Conservation (phyloP, 2,329 filamentous ascomycete genomes). For the Diplodia scrobiculata region DNA sequence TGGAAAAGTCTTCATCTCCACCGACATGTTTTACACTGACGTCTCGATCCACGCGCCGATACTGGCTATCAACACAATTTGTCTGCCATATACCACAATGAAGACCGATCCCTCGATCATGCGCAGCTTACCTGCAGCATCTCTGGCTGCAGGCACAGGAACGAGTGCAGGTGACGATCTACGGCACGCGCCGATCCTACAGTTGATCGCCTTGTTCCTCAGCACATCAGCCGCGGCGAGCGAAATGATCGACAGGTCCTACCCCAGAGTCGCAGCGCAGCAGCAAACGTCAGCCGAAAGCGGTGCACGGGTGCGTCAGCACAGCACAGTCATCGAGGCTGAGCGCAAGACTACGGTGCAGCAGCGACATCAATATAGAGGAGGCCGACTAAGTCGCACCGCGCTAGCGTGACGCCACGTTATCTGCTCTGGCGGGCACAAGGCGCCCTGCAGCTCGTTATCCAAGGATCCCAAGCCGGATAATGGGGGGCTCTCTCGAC, state of each 20-base stretch:
- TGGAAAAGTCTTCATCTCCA: too few relatives aligned
- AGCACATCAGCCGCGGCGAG: conserved; percentile 14
- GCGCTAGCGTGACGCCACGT: background rate
- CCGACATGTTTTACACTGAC: too few relatives aligned
- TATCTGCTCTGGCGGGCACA: conserved; percentile 1
- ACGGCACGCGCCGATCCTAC: conserved; percentile 12
- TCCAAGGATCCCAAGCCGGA: background rate
- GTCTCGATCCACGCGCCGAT: too few relatives aligned
- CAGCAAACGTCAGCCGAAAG: conserved; percentile 3
- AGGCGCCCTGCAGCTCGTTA: background rate
- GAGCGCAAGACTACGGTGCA: background rate
- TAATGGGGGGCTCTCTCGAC: background rate
- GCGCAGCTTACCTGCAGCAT: conserved; percentile 14
- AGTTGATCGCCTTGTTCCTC: conserved; percentile 9
- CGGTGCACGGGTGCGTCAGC: background rate
- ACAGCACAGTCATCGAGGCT: too few relatives aligned
- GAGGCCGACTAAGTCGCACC: background rate
- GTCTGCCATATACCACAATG: too few relatives aligned
- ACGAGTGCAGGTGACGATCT: conserved; percentile 21
- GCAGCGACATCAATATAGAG: background rate
- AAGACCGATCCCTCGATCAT: too few relatives aligned
- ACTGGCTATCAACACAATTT: too few relatives aligned
- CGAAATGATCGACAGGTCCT: conserved; percentile 12
- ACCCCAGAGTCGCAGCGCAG: background rate
- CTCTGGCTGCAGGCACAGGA: conserved; percentile 17